phyloP scores from a whole-genome alignment of 1,284 basidiomycete genomes.

The Fomitopsis pinicola region DNA sequence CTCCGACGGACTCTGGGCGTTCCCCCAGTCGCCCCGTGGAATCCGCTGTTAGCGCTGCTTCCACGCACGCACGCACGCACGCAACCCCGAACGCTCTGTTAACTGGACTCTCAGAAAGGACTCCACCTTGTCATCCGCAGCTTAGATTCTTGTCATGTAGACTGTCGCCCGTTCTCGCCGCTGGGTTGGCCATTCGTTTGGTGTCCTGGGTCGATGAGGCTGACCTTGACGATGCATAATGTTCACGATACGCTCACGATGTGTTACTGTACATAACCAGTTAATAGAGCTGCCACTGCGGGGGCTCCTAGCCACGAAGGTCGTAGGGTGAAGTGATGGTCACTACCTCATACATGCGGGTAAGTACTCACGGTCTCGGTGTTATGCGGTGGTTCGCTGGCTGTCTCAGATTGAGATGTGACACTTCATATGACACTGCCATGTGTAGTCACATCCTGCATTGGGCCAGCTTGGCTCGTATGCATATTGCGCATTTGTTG shows the following conservation, averaged over 20 bases:
- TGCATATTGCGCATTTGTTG: too few species aligned
- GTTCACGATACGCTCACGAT: conserved; percentile 5
- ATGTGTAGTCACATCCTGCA: too few species aligned
- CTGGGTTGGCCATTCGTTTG: not conserved
- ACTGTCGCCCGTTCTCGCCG: not conserved
- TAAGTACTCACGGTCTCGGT: not conserved
- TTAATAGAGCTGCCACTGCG: conserved; percentile 2
- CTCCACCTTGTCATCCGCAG: not conserved
- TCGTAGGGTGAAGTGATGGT: not conserved
- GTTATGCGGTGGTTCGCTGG: too few species aligned
- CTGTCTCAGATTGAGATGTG: too few species aligned
- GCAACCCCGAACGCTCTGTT: not conserved
- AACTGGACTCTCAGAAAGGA: not conserved
- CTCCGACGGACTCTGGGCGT: conserved; percentile 17
- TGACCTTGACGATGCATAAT: conserved; percentile 2
- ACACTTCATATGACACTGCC: too few species aligned
- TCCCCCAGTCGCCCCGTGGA: conserved; percentile 18
- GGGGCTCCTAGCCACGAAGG: not conserved
- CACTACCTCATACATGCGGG: not conserved
- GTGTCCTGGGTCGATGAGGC: conserved; percentile 3
- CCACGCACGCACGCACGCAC: not conserved
- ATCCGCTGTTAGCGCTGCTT: conserved; percentile 3
- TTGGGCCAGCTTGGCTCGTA: too few species aligned
- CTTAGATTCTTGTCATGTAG: not conserved
- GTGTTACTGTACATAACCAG: conserved; percentile 1